These are phyloP conservation scores for Epichloe gansuensis DNA, from an alignment of 2,329 filamentous ascomycete species.

Conservation along the genomic window DNA sequence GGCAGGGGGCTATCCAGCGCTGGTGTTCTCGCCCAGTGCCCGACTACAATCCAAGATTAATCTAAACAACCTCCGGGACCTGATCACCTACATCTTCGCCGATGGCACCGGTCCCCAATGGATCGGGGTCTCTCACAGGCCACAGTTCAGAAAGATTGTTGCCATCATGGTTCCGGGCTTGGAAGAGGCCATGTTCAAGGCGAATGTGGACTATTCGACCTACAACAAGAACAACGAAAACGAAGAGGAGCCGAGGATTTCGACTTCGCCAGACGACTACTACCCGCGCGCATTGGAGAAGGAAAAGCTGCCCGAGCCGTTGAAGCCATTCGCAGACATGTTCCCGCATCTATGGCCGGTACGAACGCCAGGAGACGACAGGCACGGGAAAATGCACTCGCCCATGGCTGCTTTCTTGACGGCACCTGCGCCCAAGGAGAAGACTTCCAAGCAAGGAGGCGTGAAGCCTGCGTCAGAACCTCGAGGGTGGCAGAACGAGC, in stretches of 20 bases:
- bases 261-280: conserved; percentile 45
- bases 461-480: conserved; percentile 51
- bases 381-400: conserved; percentile 69
- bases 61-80: conserved; percentile 48
- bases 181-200: conserved; percentile 80
- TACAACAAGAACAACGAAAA: conserved; percentile 27
- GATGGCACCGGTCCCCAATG: conserved; percentile 54
- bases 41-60: conserved; percentile 51
- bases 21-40: conserved; percentile 44
- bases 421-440: conserved; percentile 58
- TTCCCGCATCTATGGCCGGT: conserved; percentile 87
- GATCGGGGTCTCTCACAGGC: conserved; percentile 49
- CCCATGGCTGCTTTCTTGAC: conserved; percentile 77
- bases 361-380: conserved; percentile 75
- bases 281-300: conserved; percentile 42
- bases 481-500: conserved; percentile 57
- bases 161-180: conserved; percentile 85
- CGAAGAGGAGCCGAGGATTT: conserved; percentile 14
- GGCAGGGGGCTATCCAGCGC: conserved; percentile 48
- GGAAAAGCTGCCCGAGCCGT: conserved; percentile 37
- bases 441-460: conserved; percentile 40
- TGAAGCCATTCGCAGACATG: conserved; percentile 64
- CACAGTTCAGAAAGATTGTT: conserved; percentile 66
- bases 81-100: conserved; percentile 55
- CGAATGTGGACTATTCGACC: conserved; percentile 35